Evolutionary conservation across 495 filamentous ascomycete species (phyloP).

Genomic region (Penicillium lagena): DNA sequence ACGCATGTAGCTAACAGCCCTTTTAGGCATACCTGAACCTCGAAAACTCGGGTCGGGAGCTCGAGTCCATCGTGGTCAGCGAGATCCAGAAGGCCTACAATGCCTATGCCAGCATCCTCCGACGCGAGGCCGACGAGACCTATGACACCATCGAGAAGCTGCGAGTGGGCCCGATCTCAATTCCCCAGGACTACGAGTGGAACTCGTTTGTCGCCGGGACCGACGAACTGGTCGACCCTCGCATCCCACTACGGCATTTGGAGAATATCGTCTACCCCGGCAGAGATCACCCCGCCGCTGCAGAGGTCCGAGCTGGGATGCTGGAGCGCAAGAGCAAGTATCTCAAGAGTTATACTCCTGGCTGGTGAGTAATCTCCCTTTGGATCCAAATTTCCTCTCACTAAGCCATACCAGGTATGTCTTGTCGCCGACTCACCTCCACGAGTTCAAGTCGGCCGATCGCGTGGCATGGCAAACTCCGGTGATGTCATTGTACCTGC

Average conservation of each 20-base stretch:
- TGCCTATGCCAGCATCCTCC: constrained; percentile 81
- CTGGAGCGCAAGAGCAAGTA: constrained; percentile 98
- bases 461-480: constrained; percentile 63
- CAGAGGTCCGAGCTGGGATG: constrained; percentile 82
- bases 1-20: constrained; percentile 15
- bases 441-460: constrained; percentile 94
- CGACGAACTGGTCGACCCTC: constrained; percentile 82
- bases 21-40: constrained; percentile 85
- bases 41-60: constrained; percentile 87
- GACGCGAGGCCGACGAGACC: constrained; percentile 77
- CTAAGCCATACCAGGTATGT: constrained; percentile 70
- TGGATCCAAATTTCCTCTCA: not conserved
- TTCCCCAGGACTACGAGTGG: constrained; percentile 94
- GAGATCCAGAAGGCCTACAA: constrained; percentile 98
- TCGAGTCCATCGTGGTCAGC: constrained; percentile 91
- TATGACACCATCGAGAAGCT: constrained; percentile 75
- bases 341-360: constrained; percentile 93
- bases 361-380: constrained; percentile 61
- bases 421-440: constrained; percentile 88
- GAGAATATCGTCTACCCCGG: constrained; percentile 93
- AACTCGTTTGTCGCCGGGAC: constrained; percentile 73
- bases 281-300: constrained; percentile 76
- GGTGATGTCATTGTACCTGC: constrained; percentile 92
- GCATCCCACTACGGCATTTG: constrained; percentile 65
- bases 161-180: constrained; percentile 73